phyloP scores from a whole-genome alignment of 139 green algal genomes.

The Nannochloris sp. region DNA sequence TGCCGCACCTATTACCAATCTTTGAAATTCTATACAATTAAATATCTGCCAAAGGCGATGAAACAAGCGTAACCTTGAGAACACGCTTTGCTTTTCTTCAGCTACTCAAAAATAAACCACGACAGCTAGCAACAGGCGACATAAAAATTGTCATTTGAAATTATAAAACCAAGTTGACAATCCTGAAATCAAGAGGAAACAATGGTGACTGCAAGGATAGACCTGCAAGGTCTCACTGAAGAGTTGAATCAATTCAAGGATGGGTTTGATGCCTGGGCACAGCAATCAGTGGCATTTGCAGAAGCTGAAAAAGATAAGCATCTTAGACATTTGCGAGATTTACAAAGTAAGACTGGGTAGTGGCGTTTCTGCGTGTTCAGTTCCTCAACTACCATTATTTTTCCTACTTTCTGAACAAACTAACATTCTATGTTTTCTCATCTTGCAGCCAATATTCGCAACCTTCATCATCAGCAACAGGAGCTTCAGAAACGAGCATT shows the following conservation, averaged over 20 bases:
- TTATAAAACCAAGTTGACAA: too few species aligned
- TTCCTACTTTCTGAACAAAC: background rate
- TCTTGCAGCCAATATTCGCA: background rate
- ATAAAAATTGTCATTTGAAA: too few species aligned
- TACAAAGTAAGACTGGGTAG: slow-evolving; percentile 10
- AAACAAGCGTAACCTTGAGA: too few species aligned
- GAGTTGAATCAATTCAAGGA: slow-evolving; percentile 16
- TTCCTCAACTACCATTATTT: background rate
- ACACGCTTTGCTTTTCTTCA: too few species aligned
- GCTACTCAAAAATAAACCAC: too few species aligned
- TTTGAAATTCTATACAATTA: too few species aligned
- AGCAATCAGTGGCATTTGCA: background rate
- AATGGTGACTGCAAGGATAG: slow-evolving; percentile 6
- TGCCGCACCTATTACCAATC: too few species aligned
- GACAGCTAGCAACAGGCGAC: too few species aligned
- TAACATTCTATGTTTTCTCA: background rate
- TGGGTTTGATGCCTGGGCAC: slow-evolving; percentile 2
- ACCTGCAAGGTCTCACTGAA: slow-evolving; percentile 14
- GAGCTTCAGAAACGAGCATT: background rate
- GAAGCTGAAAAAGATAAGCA: slow-evolving; percentile 6
- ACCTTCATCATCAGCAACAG: background rate
- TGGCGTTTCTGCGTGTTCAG: too few species aligned
- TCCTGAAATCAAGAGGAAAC: too few species aligned
- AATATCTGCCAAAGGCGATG: too few species aligned
- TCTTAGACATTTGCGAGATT: slow-evolving; percentile 7